Evolutionary conservation across 352 stramenopile genomes (phyloP).

Genomic region (Globisporangium spinosum): DNA sequence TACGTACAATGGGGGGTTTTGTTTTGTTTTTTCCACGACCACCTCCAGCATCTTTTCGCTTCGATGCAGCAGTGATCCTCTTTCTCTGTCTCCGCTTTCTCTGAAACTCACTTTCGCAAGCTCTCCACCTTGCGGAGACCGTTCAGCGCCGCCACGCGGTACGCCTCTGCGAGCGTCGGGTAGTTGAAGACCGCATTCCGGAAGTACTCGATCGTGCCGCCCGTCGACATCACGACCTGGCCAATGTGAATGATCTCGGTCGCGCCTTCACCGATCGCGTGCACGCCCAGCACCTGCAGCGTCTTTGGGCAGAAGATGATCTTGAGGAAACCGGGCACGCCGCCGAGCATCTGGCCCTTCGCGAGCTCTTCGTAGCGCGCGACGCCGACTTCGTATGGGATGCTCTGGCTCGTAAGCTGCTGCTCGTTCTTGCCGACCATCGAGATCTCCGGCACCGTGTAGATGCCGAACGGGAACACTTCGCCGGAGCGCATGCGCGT

Average conservation of each 20-base stretch:
- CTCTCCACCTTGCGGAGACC: slow-evolving; percentile 70
- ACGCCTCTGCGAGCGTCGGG: slow-evolving; percentile 86
- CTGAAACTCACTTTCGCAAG: slow-evolving; percentile 29
- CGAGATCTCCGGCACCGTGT: slow-evolving; percentile 86
- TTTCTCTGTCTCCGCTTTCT: background rate
- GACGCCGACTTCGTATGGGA: slow-evolving; percentile 76
- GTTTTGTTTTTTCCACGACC: background rate
- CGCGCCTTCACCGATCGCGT: slow-evolving; percentile 80
- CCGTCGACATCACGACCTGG: slow-evolving; percentile 84
- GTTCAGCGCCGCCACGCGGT: slow-evolving; percentile 77
- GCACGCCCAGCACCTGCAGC: slow-evolving; percentile 71
- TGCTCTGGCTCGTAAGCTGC: slow-evolving; percentile 71
- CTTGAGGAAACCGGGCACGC: slow-evolving; percentile 76
- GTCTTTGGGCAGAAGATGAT: slow-evolving; percentile 83
- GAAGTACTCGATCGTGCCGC: slow-evolving; percentile 87
- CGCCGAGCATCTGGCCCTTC: slow-evolving; percentile 83
- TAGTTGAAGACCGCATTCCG: slow-evolving; percentile 91
- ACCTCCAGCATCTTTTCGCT: slow-evolving; percentile 7
- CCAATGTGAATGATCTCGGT: slow-evolving; percentile 91
- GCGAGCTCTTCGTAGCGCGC: slow-evolving; percentile 82
- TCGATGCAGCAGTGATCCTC: background rate
- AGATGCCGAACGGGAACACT: slow-evolving; percentile 86
- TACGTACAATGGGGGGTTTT: background rate
- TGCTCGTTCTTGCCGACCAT: slow-evolving; percentile 90
- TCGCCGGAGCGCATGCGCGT: slow-evolving; percentile 84